Conservation (phyloP, 2,329 filamentous ascomycete genomes). For the Aspergillus transmontanensis region DNA sequence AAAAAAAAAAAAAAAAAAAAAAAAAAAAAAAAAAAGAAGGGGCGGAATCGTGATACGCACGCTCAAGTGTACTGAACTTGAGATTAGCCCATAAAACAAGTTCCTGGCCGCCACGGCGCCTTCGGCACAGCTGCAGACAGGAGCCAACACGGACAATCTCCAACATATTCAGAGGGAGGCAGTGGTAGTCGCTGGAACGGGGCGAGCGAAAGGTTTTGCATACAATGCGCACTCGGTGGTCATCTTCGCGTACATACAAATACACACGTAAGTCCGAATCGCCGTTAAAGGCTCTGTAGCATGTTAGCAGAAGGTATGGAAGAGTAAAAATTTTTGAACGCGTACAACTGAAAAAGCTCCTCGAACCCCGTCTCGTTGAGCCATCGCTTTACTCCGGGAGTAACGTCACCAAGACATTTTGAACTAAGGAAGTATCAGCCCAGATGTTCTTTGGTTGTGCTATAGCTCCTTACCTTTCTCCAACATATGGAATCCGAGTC, state of each 20-base stretch:
- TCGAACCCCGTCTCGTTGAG: constrained; percentile 40
- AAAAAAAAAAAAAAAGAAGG: not conserved
- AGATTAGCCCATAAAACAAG: constrained; percentile 57
- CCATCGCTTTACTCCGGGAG: constrained; percentile 29
- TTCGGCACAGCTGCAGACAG: constrained; percentile 43
- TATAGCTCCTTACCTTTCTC: constrained; percentile 32
- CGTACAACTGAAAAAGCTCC: constrained; percentile 43
- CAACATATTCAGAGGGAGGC: constrained; percentile 53
- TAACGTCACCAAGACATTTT: constrained; percentile 36
- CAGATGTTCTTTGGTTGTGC: constrained; percentile 4
- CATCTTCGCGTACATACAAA: constrained; percentile 55
- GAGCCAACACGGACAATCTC: constrained; percentile 41
- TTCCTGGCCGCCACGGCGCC: constrained; percentile 37
- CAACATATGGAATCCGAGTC: constrained; percentile 31
- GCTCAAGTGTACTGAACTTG: constrained; percentile 58
- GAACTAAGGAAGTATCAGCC: constrained; percentile 29
- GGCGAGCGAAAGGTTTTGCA: constrained; percentile 49
- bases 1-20: too few species aligned
- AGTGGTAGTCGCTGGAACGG: constrained; percentile 49
- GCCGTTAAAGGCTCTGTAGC: constrained; percentile 49
- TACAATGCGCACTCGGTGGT: constrained; percentile 57
- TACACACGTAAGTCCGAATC: constrained; percentile 48
- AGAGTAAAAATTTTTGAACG: not conserved
- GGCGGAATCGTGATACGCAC: constrained; percentile 34
- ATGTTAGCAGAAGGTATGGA: not conserved